Evolutionary conservation across 345 rosid species (phyloP).

Genomic region (Reutealis trisperma): DNA sequence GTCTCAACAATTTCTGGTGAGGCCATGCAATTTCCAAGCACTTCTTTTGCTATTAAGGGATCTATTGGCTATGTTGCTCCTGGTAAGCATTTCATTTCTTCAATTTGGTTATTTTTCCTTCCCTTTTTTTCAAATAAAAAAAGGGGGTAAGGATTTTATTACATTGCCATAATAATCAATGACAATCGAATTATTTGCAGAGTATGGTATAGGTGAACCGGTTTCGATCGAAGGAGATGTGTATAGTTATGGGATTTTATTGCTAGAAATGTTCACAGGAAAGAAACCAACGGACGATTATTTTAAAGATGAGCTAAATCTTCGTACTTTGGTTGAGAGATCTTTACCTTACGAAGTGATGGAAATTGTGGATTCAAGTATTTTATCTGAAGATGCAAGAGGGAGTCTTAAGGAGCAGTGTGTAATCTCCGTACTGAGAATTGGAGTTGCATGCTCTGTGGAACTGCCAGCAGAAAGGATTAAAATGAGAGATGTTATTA

Average conservation of each 20-base stretch:
- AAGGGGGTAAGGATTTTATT: too few relatives aligned
- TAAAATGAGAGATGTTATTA: not conserved
- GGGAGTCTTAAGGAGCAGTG: not conserved
- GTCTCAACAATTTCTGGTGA: not conserved
- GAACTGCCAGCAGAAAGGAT: not conserved
- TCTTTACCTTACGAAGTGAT: not conserved
- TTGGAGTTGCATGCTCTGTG: not conserved
- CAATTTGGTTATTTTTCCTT: too few relatives aligned
- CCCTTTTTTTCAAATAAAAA: not conserved
- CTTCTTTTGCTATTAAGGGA: constrained; percentile 17
- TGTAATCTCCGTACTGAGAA: not conserved
- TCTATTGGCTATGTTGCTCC: constrained; percentile 30
- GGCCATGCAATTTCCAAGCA: not conserved
- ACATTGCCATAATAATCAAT: too few relatives aligned
- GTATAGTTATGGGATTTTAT: constrained; percentile 32
- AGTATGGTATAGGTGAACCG: constrained; percentile 21
- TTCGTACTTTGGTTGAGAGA: not conserved
- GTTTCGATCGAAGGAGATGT: constrained; percentile 24
- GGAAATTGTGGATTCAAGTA: not conserved
- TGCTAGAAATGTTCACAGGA: constrained; percentile 31
- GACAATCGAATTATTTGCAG: not conserved
- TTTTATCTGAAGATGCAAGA: not conserved
- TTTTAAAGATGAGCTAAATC: not conserved
- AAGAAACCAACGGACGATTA: constrained; percentile 7
- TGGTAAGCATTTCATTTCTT: constrained; percentile 11